Evolutionary conservation across 495 filamentous ascomycete species (phyloP).

Genomic region (Hypoxylon lienhwacheense): DNA sequence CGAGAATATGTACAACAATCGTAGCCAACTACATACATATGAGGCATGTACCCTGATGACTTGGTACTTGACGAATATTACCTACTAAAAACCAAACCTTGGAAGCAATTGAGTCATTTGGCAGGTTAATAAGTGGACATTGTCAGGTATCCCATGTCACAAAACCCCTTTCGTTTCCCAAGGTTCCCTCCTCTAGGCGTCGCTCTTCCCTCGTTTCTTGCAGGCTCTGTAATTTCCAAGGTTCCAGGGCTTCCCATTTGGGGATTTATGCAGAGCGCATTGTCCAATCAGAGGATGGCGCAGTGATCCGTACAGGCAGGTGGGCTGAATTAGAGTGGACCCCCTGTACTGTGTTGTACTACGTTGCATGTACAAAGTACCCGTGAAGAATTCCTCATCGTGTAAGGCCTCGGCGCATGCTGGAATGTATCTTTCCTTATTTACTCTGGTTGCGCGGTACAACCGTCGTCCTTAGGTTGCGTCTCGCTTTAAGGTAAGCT

Average conservation of each 20-base stretch:
- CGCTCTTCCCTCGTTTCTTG: conserved; percentile 6
- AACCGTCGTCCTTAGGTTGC: background rate
- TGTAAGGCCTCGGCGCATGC: too few relatives aligned
- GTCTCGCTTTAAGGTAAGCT: too few relatives aligned
- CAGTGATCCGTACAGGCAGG: conserved; percentile 13
- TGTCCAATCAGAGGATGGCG: conserved; percentile 11
- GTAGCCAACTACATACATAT: too few relatives aligned
- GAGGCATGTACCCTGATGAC: too few relatives aligned
- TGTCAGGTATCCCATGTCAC: too few relatives aligned
- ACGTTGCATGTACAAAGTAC: too few relatives aligned
- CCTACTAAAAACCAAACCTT: too few relatives aligned
- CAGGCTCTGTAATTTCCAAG: conserved; percentile 30
- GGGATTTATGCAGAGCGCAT: conserved; percentile 10
- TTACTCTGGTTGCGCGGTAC: conserved; percentile 6
- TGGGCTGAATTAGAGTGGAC: conserved; percentile 23
- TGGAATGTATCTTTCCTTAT: conserved; percentile 15
- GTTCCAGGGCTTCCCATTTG: too few relatives aligned
- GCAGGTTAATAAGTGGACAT: too few relatives aligned
- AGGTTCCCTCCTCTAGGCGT: conserved; percentile 7
- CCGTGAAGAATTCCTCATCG: conserved; percentile 22
- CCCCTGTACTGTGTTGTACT: background rate
- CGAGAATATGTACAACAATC: too few relatives aligned
- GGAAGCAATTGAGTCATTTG: too few relatives aligned
- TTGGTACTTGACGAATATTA: too few relatives aligned
- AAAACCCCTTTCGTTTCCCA: conserved; percentile 2